Base-by-base conservation (phyloP, 1,139 yeast genomes). In the Entelexis paramagnoliae region DNA sequence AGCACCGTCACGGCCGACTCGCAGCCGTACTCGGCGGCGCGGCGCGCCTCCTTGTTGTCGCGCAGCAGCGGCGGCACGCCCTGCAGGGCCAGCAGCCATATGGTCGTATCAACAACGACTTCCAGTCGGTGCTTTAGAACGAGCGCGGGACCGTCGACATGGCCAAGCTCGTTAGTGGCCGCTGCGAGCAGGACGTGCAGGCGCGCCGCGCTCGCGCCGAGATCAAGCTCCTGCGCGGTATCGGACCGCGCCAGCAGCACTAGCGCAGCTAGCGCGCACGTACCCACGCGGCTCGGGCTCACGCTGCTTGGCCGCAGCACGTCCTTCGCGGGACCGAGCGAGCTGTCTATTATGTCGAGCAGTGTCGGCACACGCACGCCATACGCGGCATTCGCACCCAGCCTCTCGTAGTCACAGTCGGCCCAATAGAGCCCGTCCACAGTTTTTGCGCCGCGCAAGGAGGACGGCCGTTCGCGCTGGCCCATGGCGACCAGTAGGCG, bases 61-160 rank as follows among this genome's bases (percentile, higher is more conserved):
- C 42, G 32, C 19, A 26, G 14, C 14, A 29, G 36, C 24, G 36
- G 36, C 19, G 46, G 36, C 28, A 13, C 28, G 10, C 29, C 36
- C 46, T 30, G 46, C 36, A 20, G 20, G 14, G 36, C 36, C 17
- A 42, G 33, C 28, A 42, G 36, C 46, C 46, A 42, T 14, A 42
- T 29, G 19, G 29, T 22, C 19, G 46, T 9, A n/a, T 32, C 36
- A 2, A 42, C 22, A 6, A 32, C n/a, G 8, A 42, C 10, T 29
- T 22, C 36, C 3, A 42, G 46, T 20, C 30, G 17, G 19, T 32
- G 29, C 14, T 30, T 19, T n/a, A 42, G 7, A 13, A 32, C 29
- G 17, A 32, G 36, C n/a, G 36, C 46, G 19, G 46, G 46, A 29
- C 46, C 46, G 16, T 42, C 46, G 36, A 42, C 14, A n/a, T 19